Base-by-base conservation (phyloP, 148 eudicot species). In the Selenicereus undatus region DNA sequence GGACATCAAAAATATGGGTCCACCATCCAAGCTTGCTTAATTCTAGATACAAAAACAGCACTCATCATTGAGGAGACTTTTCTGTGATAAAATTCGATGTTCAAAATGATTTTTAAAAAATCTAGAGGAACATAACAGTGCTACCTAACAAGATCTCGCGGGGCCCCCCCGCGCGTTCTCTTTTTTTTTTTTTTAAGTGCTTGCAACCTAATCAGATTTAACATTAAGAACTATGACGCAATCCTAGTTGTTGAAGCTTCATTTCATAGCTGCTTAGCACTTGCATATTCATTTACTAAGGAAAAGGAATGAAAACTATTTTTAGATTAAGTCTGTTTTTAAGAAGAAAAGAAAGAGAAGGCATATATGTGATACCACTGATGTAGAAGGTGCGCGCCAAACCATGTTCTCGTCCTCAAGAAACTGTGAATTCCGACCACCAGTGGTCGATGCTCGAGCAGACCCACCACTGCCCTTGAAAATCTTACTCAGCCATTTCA, bases 401-500 rank as follows among this genome's bases (percentile, higher is more conserved):
- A 88, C 84, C 91, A 90, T 89, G 82, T 87, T 89, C 84, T 91
- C 99, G 52, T 96, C 97, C 50, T 93, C 99, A 5, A 84, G 89
- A 86, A 88, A 86, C 84, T 90, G 95, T 27, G 90, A 92, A 64
- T 77, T 90, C 66, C 86, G 87, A 71, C 88, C 83, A 36, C 87
- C 78, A 12, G 83, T 72, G 18, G 79, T 84, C 11, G 84, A 27
- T 4, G 17, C 35, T 27, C 71, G 71, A 74, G 84, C 88, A 50
- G 95, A 85, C 75, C 95, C 90, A 66, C 60, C 81, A 3, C 29
- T 27, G 3, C 91, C 90, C 81, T 89, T 96, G 71, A 96, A 95
- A 51, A 95, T 74, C 87, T 91, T 93, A 84, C 91, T 88, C 78
- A 96, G 71, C 98, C 98, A 96, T 89, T 91, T 96, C 95, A 93